A percentile compares a stretch with the other conserved stretches of the same genome.
Evolutionary conservation across 495 filamentous ascomycete genomes (phyloP).

Genomic region (Venustampulla echinocandica): DNA sequence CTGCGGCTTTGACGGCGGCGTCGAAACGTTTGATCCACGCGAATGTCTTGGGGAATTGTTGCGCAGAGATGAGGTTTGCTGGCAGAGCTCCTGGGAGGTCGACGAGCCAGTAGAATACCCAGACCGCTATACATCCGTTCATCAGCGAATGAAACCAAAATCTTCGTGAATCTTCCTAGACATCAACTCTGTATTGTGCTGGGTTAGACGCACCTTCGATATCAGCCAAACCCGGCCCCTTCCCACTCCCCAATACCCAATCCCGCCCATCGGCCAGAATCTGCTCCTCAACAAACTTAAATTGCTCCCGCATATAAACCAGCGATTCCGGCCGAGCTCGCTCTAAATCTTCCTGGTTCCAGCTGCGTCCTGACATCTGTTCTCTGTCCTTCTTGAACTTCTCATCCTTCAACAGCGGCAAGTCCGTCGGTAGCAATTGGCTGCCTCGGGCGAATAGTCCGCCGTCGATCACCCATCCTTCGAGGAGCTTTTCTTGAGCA

Average conservation of each 20-base stretch:
- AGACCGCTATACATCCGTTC: conserved; percentile 33
- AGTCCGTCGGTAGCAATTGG: conserved; percentile 37
- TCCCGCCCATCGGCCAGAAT: conserved; percentile 46
- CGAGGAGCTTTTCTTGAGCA: conserved; percentile 30
- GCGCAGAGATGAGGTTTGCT: conserved; percentile 26
- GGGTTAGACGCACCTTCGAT: conserved; percentile 39
- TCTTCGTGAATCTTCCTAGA: too few species aligned
- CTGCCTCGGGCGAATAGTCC: conserved; percentile 40
- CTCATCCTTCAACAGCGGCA: conserved; percentile 40
- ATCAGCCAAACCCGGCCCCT: conserved; percentile 43
- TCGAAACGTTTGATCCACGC: conserved; percentile 49
- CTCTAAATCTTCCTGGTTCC: conserved; percentile 26
- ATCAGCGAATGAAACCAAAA: background rate
- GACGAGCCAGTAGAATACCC: conserved; percentile 52
- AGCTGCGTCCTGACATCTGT: conserved; percentile 28
- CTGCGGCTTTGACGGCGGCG: conserved; percentile 19
- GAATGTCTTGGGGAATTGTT: conserved; percentile 42
- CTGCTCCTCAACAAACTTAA: conserved; percentile 43
- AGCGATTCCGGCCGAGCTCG: conserved; percentile 36
- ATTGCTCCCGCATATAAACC: conserved; percentile 29
- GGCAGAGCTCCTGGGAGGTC: conserved; percentile 39
- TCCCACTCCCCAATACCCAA: conserved; percentile 42
- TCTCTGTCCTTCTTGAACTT: conserved; percentile 46
- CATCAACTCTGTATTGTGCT: background rate
- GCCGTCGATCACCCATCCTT: conserved; percentile 34